Conservation (phyloP, 148 eudicot genomes). For the Beta vulgaris region DNA sequence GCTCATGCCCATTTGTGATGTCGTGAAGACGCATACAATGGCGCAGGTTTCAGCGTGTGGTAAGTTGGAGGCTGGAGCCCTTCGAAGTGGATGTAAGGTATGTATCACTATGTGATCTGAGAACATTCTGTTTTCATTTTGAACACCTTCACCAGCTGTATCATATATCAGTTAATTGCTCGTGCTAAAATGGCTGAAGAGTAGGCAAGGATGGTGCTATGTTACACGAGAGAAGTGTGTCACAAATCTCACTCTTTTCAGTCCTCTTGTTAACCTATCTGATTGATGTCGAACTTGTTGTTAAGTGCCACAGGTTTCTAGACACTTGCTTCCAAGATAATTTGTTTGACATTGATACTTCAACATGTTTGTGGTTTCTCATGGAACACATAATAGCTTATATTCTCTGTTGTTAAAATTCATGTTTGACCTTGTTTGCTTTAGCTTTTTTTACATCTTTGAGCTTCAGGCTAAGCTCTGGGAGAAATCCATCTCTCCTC, state of each 20-base stretch:
- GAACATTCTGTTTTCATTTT: not conserved
- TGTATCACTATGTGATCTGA: slow-evolving; percentile 15
- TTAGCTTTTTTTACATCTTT: no score
- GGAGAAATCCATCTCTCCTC: not conserved
- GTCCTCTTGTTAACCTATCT: not conserved
- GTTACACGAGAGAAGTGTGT: not conserved
- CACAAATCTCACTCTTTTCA: not conserved
- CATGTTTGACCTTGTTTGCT: no score
- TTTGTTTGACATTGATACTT: not conserved
- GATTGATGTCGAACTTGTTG: not conserved
- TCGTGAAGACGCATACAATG: slow-evolving; percentile 64
- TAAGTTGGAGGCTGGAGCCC: slow-evolving; percentile 89
- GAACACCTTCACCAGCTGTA: not conserved
- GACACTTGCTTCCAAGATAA: slow-evolving; percentile 1
- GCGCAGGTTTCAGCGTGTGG: slow-evolving; percentile 83
- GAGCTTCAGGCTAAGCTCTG: no score
- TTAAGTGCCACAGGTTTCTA: not conserved
- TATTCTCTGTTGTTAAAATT: not conserved
- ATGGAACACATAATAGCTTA: not conserved
- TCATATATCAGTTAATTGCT: not conserved
- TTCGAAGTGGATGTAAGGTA: slow-evolving; percentile 79
- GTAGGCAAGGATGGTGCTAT: not conserved
- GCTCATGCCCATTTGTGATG: slow-evolving; percentile 88
- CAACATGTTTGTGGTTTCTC: not conserved
- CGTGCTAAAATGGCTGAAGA: not conserved